phyloP scores from a whole-genome alignment of 176 grass and related monocot species.

The Pharus latifolius region DNA sequence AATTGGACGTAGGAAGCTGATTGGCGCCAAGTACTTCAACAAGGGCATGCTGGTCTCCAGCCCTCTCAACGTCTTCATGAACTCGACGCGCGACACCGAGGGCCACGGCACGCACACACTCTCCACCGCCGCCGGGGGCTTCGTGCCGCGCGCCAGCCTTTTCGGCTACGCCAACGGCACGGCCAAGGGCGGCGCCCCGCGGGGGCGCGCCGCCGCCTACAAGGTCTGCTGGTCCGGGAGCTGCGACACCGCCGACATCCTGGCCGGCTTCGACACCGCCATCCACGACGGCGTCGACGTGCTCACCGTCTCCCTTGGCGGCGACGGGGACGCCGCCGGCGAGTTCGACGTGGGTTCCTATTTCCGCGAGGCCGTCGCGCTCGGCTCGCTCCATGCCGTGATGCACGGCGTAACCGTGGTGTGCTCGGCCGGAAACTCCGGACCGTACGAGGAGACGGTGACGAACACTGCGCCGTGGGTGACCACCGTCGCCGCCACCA shows the following conservation, averaged over 20 bases:
- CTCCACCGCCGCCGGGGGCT: constrained; percentile 33
- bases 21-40: constrained; percentile 22
- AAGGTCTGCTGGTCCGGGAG: constrained; percentile 36
- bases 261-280: constrained; percentile 42
- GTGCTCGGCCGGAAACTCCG: constrained; percentile 38
- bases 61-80: background rate
- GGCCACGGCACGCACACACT: constrained; percentile 55
- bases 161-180: constrained; percentile 26
- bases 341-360: background rate
- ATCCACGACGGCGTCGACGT: constrained; percentile 49
- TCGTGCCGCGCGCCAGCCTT: constrained; percentile 15
- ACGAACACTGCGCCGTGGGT: constrained; percentile 37
- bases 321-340: background rate
- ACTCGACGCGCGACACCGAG: constrained; percentile 13
- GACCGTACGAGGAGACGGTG: background rate
- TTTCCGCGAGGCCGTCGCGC: background rate
- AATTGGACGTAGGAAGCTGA: constrained; percentile 29
- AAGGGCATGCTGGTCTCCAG: background rate
- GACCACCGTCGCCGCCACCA: constrained; percentile 41
- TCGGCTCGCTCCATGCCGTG: constrained; percentile 29
- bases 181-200: constrained; percentile 28
- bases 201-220: constrained; percentile 33
- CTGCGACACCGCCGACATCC: constrained; percentile 8
- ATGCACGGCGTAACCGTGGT: constrained; percentile 36
- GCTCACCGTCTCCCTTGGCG: constrained; percentile 38